phyloP scores from a whole-genome alignment of 768 basidiomycete genomes.

The Lepiota brunneoincarnata region DNA sequence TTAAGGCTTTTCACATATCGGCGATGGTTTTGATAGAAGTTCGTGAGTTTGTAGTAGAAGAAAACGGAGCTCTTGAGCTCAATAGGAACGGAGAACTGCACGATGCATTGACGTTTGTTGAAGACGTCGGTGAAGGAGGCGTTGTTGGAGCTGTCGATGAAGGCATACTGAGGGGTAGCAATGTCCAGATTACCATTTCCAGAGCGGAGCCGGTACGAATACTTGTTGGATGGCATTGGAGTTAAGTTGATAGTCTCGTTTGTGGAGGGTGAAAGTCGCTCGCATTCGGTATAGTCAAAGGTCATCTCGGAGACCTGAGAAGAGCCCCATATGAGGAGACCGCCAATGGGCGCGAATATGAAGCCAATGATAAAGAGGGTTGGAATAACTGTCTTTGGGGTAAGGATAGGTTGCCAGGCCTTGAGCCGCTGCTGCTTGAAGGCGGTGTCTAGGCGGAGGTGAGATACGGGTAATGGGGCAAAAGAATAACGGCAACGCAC shows the following conservation, averaged over 20 bases:
- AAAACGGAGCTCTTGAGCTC: constrained; percentile 75
- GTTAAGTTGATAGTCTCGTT: constrained; percentile 37
- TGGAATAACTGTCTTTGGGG: constrained; percentile 95
- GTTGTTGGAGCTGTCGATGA: constrained; percentile 55
- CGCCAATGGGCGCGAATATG: constrained; percentile 95
- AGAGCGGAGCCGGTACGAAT: constrained; percentile 60
- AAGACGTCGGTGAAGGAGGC: constrained; percentile 38
- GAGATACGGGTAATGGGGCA: constrained; percentile 15
- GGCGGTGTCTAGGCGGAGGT: constrained; percentile 71
- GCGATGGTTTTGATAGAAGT: constrained; percentile 98
- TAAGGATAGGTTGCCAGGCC: constrained; percentile 99
- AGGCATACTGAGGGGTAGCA: constrained; percentile 71
- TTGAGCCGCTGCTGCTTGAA: constrained; percentile 99
- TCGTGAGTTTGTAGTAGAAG: constrained; percentile 94
- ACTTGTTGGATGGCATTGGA: constrained; percentile 65
- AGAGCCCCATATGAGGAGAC: constrained; percentile 87
- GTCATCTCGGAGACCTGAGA: constrained; percentile 87
- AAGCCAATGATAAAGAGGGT: constrained; percentile 94
- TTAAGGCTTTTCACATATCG: constrained; percentile 93
- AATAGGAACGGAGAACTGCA: constrained; percentile 82
- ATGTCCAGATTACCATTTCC: constrained; percentile 32
- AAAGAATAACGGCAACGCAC: constrained; percentile 40
- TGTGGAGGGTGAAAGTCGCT: constrained; percentile 50
- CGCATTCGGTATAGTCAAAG: constrained; percentile 94
- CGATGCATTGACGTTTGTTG: constrained; percentile 59